Conservation (phyloP, 2,329 filamentous ascomycete genomes). For the Chrysoporthe austroafricana region DNA sequence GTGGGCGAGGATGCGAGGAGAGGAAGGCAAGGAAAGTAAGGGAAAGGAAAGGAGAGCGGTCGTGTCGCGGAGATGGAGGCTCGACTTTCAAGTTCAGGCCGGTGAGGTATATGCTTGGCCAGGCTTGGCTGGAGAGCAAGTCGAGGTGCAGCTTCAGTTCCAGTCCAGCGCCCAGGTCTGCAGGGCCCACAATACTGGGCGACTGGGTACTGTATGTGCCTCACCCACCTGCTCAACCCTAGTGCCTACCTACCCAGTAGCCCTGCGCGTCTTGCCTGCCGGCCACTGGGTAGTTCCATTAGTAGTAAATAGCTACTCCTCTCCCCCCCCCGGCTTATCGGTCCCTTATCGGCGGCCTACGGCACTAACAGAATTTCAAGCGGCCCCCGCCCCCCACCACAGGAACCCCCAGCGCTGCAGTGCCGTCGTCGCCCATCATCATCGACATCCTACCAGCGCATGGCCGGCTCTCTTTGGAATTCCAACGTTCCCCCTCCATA, state of each 20-base stretch:
- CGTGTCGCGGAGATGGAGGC: slow-evolving; percentile 22
- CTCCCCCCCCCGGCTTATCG: not conserved
- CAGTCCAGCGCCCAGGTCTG: slow-evolving; percentile 10
- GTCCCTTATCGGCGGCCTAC: slow-evolving; percentile 3
- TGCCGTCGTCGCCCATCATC: not conserved
- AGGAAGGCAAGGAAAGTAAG: slow-evolving; percentile 1
- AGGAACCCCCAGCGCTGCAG: not conserved
- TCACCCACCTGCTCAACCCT: no score
- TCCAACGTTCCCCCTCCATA: not conserved
- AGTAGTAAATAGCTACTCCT: not conserved
- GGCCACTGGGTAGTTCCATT: no score
- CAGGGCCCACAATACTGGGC: not conserved
- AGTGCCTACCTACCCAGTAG: no score
- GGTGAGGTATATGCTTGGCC: not conserved
- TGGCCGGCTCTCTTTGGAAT: not conserved
- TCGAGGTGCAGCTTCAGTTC: slow-evolving; percentile 3
- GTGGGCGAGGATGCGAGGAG: slow-evolving; percentile 15
- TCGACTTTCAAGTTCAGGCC: slow-evolving; percentile 1
- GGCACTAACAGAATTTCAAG: slow-evolving; percentile 18
- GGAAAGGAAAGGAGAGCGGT: not conserved
- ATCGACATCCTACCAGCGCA: not conserved
- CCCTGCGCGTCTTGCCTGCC: not conserved
- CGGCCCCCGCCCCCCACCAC: slow-evolving; percentile 12
- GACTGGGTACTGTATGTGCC: no score
- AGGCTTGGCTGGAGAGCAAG: not conserved